A percentile compares a stretch with the other conserved stretches of the same genome.
phyloP scores from a whole-genome alignment of 2,329 filamentous ascomycete genomes.

The Epicoccum nigrum region DNA sequence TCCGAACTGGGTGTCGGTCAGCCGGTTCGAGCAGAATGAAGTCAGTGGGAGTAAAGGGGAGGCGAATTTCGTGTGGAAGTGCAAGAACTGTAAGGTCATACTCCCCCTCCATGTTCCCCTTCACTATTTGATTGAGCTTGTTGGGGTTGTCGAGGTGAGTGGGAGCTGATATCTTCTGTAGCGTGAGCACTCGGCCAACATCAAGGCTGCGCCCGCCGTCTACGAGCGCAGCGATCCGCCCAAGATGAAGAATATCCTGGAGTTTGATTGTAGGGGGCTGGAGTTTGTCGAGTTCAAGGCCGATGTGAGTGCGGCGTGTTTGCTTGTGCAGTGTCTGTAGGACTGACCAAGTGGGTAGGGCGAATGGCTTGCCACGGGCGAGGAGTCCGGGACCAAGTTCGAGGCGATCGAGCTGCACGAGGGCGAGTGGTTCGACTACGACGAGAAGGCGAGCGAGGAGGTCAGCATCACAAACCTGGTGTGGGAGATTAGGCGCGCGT shows the following conservation, averaged over 20 bases:
- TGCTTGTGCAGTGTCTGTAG: neutral
- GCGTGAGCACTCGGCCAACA: slow-evolving; percentile 85
- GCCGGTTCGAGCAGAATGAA: slow-evolving; percentile 87
- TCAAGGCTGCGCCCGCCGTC: slow-evolving; percentile 73
- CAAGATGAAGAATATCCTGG: slow-evolving; percentile 78
- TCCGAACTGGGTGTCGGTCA: slow-evolving; percentile 83
- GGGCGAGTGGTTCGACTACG: slow-evolving; percentile 97
- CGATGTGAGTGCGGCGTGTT: slow-evolving; percentile 65
- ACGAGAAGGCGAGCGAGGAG: slow-evolving; percentile 90
- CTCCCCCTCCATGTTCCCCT: slow-evolving; percentile 19
- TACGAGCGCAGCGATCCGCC: slow-evolving; percentile 76
- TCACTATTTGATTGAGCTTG: slow-evolving; percentile 10
- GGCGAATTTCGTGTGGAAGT: slow-evolving; percentile 99
- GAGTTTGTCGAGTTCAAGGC: slow-evolving; percentile 91
- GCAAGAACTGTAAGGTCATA: slow-evolving; percentile 92
- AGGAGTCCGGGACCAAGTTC: slow-evolving; percentile 83
- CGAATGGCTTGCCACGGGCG: slow-evolving; percentile 84
- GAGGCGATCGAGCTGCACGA: slow-evolving; percentile 80
- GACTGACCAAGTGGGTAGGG: slow-evolving; percentile 61
- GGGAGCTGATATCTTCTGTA: too few relatives aligned
- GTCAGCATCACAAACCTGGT: slow-evolving; percentile 89
- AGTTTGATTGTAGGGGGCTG: slow-evolving; percentile 91
- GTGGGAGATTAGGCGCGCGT: slow-evolving; percentile 82
- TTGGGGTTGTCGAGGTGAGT: too few relatives aligned
- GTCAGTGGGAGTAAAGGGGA: slow-evolving; percentile 92